These are phyloP conservation scores for Stemphylium vesicarium DNA, from an alignment of 2,329 filamentous ascomycete species.

Conservation along the genomic window DNA sequence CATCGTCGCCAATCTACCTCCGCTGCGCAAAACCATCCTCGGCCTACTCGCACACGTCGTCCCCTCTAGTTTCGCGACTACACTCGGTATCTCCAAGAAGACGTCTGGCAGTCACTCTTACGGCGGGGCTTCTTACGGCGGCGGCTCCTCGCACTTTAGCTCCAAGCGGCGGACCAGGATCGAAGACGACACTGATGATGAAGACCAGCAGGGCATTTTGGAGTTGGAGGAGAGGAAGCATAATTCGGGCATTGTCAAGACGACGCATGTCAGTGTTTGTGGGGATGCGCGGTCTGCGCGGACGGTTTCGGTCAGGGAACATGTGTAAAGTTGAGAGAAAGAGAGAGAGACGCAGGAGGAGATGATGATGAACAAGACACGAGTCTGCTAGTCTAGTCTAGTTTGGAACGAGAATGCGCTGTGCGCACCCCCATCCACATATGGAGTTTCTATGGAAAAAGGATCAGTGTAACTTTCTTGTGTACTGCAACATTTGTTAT, in stretches of 20 bases:
- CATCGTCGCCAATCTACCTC: constrained; percentile 20
- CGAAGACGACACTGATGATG: constrained; percentile 1
- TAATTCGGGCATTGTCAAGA: constrained; percentile 5
- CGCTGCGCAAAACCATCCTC: constrained; percentile 21
- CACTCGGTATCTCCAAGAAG: neutral
- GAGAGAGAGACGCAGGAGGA: no score
- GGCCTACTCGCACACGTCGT: neutral
- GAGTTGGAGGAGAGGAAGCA: constrained; percentile 11
- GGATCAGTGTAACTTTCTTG: no score
- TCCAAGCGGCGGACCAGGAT: neutral
- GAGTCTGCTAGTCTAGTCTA: no score
- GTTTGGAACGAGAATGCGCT: no score
- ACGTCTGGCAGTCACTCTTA: neutral
- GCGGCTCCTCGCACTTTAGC: neutral
- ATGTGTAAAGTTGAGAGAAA: neutral
- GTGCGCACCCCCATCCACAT: no score
- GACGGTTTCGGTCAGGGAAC: neutral
- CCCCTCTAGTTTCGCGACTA: neutral
- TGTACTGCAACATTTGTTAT: no score
- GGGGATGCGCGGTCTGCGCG: constrained; percentile 6
- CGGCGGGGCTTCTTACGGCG: neutral
- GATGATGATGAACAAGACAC: no score
- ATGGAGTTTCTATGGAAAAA: no score
- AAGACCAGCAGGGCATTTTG: constrained; percentile 12
- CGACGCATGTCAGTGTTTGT: constrained; percentile 5